These are phyloP conservation scores for Citrullus colocynthis DNA, from an alignment of 306 rosid genomes.

Conservation along the genomic window DNA sequence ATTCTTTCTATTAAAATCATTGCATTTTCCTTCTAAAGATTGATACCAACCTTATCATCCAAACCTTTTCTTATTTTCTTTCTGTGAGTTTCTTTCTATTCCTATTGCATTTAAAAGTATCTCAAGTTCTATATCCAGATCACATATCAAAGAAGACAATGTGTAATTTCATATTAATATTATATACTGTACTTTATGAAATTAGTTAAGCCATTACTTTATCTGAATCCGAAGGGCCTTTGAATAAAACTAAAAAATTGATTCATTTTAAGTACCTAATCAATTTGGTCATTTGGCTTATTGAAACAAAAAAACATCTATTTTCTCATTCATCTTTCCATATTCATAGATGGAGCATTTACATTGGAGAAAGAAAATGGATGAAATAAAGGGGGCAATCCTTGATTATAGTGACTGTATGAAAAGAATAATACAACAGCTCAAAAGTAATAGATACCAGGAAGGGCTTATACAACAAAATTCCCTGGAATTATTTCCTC, in stretches of 20 bases:
- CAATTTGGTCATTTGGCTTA: no score
- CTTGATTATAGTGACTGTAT: conserved; percentile 37
- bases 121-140: background rate
- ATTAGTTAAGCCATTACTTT: background rate
- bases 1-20: background rate
- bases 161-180: background rate
- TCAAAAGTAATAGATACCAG: conserved; percentile 56
- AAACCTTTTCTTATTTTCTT: background rate
- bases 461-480: conserved; percentile 51
- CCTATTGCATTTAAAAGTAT: background rate
- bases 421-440: conserved; percentile 51
- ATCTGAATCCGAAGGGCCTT: background rate
- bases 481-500: conserved; percentile 38
- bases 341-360: background rate
- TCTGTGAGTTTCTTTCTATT: background rate
- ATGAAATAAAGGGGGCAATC: background rate
- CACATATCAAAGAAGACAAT: background rate
- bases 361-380: background rate
- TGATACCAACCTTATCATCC: background rate
- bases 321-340: background rate
- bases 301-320: no score
- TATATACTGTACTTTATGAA: background rate
- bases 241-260: background rate
- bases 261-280: no score
- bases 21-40: background rate